Base-by-base conservation (phyloP, 345 rosid genomes). In the Melaleuca quinquenervia region DNA sequence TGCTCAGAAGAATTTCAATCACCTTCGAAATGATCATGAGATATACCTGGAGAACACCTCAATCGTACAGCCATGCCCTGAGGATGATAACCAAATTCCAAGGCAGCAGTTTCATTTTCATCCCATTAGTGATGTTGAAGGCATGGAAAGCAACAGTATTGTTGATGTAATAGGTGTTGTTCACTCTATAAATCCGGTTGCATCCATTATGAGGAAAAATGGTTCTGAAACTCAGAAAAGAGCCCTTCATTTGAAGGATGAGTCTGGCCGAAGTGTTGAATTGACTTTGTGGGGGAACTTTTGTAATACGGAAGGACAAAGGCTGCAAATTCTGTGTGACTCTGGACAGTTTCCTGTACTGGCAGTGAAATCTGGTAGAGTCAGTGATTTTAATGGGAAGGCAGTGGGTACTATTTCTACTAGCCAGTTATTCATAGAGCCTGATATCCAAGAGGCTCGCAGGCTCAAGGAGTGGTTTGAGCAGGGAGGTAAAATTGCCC, bases 281-380 rank as follows among this genome's bases (percentile, higher is more conserved):
- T 87, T 97, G 84, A 96, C 98, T n/a, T 84, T 97, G 70, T 97
- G 99, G 99, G 98, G 98, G 84, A 91, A 84, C 83, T 93, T 94
- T 70, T 96, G 98, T 89, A 90, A 88, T 82, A 87, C 90, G 75
- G 98, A 96, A 86, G 99, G 99, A 75, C 96, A 93, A 85, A 88
- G 70, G 70, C 89, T 97, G 88, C 99, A 96, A 86, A 85, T 53
- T 82, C 87, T 95, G 86, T 96, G 98, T 84, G 98, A 97, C 87
- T 91, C 96, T 86, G 99, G 98, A 29, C 87, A 84, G 48, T 93
- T 84, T 88, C 98, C 99, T 4, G 90, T 97, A 84, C 93, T 97
- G 54, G 98, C 95, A 82, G 91, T 97, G 82, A 97, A 97, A 92
- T 85, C 97, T 3, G 93, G 92, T 50, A 93, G 94, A 90, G 92